Conservation (phyloP, 148 eudicot species). For the Spergularia bocconei region DNA sequence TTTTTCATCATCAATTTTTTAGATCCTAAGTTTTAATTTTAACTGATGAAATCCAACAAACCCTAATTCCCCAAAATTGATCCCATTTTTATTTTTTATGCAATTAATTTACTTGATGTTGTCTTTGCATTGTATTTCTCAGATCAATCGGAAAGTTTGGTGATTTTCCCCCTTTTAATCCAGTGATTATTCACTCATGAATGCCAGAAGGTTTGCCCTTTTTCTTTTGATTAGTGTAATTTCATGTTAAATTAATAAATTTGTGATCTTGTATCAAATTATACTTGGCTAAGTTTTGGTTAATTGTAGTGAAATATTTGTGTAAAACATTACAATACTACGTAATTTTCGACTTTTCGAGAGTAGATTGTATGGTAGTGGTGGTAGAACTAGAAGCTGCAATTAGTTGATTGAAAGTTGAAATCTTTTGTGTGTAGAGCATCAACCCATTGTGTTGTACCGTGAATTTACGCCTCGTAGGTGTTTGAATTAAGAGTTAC, state of each 20-base stretch:
- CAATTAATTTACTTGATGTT: not conserved
- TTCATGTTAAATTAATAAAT: not conserved
- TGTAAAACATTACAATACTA: too few relatives aligned
- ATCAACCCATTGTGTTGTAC: too few relatives aligned
- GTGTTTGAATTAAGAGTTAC: too few relatives aligned
- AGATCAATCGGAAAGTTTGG: not conserved
- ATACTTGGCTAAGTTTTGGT: not conserved
- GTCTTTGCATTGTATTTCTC: not conserved
- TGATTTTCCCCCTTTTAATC: not conserved
- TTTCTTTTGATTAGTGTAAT: not conserved
- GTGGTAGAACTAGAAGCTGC: too few relatives aligned
- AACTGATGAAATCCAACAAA: not conserved
- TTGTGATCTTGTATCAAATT: too few relatives aligned
- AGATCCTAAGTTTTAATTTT: not conserved
- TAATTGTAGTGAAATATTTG: not conserved
- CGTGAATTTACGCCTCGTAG: too few relatives aligned
- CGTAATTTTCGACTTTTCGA: too few relatives aligned
- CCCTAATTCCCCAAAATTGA: not conserved
- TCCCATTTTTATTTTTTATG: not conserved
- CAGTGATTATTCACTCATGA: not conserved
- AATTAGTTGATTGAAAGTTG: too few relatives aligned
- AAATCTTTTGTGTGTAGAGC: too few relatives aligned
- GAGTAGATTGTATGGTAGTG: too few relatives aligned
- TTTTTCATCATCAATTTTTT: too few relatives aligned
- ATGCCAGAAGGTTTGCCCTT: conserved; percentile 11